Percentiles rank a stretch among this genome's conserved stretches.
phyloP scores from a whole-genome alignment of 139 green algal species.

The Chlorella sp. region DNA sequence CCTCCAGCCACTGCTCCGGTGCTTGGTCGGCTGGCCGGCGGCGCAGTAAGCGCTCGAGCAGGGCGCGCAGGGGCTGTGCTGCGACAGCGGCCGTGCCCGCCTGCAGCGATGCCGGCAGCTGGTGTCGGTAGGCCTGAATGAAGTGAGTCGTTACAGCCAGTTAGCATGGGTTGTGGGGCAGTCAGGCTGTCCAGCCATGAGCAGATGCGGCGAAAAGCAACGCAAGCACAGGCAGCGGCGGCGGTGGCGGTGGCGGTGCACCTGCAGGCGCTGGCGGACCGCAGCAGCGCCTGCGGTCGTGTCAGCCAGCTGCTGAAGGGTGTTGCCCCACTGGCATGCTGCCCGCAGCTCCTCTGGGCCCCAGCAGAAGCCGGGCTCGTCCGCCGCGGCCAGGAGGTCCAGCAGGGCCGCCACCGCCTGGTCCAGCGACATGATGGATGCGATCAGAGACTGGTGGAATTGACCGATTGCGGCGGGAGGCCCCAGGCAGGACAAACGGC shows the following conservation, averaged over 20 bases:
- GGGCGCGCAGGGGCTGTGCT: background rate
- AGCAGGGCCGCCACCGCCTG: background rate
- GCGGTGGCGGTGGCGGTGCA: background rate
- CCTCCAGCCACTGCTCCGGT: background rate
- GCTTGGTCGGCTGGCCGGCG: background rate
- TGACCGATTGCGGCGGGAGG: no score
- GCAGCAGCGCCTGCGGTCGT: background rate
- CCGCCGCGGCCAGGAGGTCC: slow-evolving; percentile 12
- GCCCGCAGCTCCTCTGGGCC: slow-evolving; percentile 17
- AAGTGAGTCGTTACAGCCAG: no score
- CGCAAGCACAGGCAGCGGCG: no score
- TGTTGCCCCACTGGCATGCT: slow-evolving; percentile 33
- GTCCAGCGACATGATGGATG: background rate
- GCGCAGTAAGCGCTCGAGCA: background rate
- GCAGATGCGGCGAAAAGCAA: background rate
- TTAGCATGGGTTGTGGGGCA: no score
- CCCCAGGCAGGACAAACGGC: no score
- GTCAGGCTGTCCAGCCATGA: no score
- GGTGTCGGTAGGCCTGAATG: background rate
- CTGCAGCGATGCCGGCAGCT: slow-evolving; percentile 2
- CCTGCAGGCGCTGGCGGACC: slow-evolving; percentile 5
- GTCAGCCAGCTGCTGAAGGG: slow-evolving; percentile 16
- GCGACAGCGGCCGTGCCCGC: background rate
- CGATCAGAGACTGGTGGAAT: background rate
- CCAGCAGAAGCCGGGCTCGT: background rate